Percentiles rank a stretch among this genome's conserved stretches.
Conservation (phyloP, 2,329 filamentous ascomycete species). For the Xylariaceae sp. region DNA sequence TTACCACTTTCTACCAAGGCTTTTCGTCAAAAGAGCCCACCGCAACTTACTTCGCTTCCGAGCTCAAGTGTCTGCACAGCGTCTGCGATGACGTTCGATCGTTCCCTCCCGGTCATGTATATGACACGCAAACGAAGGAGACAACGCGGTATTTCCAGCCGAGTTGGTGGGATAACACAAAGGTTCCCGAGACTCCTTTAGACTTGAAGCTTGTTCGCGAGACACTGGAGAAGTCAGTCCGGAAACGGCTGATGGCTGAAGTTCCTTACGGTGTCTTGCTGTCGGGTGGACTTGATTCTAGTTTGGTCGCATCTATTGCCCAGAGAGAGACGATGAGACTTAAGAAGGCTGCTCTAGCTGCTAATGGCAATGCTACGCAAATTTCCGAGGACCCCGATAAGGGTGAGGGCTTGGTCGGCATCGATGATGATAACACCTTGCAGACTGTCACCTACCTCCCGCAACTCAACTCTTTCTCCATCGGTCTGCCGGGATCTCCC, state of each 20-base stretch:
- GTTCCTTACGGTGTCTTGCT: constrained; percentile 95
- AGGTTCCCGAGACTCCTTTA: constrained; percentile 73
- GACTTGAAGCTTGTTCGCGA: constrained; percentile 79
- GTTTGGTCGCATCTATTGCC: constrained; percentile 89
- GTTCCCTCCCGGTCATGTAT: constrained; percentile 94
- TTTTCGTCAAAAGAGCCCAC: constrained; percentile 78
- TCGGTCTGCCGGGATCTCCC: constrained; percentile 87
- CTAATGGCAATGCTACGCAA: constrained; percentile 38
- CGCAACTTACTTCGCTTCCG: constrained; percentile 92
- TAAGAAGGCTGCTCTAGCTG: constrained; percentile 59
- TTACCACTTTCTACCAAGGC: constrained; percentile 97
- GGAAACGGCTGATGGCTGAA: constrained; percentile 97
- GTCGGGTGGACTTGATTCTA: constrained; percentile 93
- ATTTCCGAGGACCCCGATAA: constrained; percentile 50
- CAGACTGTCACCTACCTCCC: constrained; percentile 88
- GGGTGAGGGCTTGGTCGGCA: constrained; percentile 78
- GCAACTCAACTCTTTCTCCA: constrained; percentile 97
- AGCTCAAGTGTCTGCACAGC: constrained; percentile 87
- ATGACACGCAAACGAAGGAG: constrained; percentile 86
- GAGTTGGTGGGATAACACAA: constrained; percentile 81
- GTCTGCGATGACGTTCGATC: constrained; percentile 94
- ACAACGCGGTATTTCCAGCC: constrained; percentile 88
- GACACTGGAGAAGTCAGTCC: constrained; percentile 82
- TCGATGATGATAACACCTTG: constrained; percentile 87
- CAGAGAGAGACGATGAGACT: constrained; percentile 84